These are phyloP conservation scores for Volvox reticuliferus DNA, from an alignment of 139 green algal genomes.

Conservation along the genomic window DNA sequence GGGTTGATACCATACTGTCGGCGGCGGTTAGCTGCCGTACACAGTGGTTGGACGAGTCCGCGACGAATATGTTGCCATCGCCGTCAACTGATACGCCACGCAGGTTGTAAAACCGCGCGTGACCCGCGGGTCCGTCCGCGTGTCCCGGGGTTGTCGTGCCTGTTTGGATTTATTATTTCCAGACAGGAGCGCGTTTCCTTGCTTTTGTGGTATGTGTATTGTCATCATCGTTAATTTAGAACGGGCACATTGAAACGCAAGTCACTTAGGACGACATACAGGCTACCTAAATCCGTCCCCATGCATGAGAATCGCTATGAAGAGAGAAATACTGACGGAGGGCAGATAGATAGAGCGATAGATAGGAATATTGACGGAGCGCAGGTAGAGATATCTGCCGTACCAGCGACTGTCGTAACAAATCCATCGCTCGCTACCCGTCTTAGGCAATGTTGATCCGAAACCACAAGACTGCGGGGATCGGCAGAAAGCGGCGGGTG, in stretches of 20 bases:
- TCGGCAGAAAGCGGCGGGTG: not conserved
- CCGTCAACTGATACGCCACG: conserved; percentile 30
- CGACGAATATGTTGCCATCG: conserved; percentile 19
- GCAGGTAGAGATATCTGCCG: no score
- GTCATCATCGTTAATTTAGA: no score
- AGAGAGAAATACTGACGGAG: no score
- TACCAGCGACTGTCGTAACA: conserved; percentile 40
- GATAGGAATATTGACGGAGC: no score
- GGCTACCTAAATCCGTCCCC: no score
- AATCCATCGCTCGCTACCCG: conserved; percentile 43
- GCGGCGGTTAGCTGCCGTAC: conserved; percentile 25
- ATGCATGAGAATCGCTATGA: no score
- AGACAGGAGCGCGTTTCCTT: no score
- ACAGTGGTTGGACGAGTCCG: conserved; percentile 39
- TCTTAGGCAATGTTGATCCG: conserved; percentile 38
- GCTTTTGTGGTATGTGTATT: no score
- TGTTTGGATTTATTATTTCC: not conserved
- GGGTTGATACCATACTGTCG: conserved; percentile 17
- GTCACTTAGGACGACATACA: no score
- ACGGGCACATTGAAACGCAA: no score
- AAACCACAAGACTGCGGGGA: conserved; percentile 26
- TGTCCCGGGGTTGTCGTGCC: conserved; percentile 23
- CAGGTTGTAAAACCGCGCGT: conserved; percentile 43
- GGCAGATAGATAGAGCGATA: no score
- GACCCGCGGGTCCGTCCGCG: conserved; percentile 34